Evolutionary conservation across 441 rosid genomes (phyloP).

Genomic region (Gossypium schwendimanii): DNA sequence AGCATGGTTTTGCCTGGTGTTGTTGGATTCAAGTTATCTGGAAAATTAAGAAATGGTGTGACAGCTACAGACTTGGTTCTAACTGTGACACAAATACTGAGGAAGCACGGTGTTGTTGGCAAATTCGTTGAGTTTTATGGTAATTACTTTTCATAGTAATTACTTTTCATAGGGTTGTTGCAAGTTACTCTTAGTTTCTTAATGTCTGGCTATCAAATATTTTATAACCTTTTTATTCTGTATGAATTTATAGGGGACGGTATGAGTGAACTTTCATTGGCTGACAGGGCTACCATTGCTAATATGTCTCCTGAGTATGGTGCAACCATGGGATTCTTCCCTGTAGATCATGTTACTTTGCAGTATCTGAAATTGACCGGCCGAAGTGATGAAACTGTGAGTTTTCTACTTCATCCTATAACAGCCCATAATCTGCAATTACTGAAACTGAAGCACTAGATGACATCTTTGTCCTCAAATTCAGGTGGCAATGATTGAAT

Average conservation of each 20-base stretch:
- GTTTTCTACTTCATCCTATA: conserved; percentile 17
- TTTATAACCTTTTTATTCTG: background rate
- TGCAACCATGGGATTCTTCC: conserved; percentile 99
- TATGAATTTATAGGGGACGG: conserved; percentile 62
- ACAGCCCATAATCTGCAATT: conserved; percentile 10
- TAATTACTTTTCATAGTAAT: too few relatives aligned
- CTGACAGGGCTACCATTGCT: conserved; percentile 99
- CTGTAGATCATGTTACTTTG: conserved; percentile 93
- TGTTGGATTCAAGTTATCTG: conserved; percentile 92
- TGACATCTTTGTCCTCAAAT: conserved; percentile 16
- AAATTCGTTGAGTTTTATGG: conserved; percentile 98
- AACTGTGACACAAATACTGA: conserved; percentile 90
- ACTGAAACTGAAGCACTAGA: conserved; percentile 9
- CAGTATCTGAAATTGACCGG: conserved; percentile 96
- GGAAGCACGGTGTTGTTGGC: conserved; percentile 99
- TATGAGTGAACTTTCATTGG: conserved; percentile 87
- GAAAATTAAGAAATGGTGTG: conserved; percentile 75
- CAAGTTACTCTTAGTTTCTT: conserved; percentile 13
- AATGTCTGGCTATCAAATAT: background rate
- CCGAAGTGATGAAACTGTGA: conserved; percentile 92
- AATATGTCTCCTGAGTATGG: conserved; percentile 99
- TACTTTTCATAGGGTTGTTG: conserved; percentile 11
- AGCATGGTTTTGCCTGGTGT: conserved; percentile 99
- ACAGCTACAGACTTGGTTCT: conserved; percentile 98
- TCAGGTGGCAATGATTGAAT: conserved; percentile 89